Evolutionary conservation across 2,329 filamentous ascomycete genomes (phyloP).

Genomic region (Blastomyces silverae): DNA sequence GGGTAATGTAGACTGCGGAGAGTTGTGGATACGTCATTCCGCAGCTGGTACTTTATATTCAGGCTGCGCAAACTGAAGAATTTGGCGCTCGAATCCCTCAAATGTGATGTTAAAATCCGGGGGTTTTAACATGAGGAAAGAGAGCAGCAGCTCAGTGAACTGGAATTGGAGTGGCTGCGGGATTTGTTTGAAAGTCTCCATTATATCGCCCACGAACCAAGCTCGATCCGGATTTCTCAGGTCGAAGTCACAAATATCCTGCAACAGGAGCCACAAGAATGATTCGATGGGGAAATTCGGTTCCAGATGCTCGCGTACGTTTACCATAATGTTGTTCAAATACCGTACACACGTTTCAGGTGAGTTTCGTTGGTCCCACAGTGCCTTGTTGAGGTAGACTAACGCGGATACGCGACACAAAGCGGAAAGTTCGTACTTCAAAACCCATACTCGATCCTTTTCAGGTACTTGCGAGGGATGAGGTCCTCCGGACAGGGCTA

Average conservation of each 20-base stretch:
- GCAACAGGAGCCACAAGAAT: conserved; percentile 37
- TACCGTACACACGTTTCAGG: conserved; percentile 31
- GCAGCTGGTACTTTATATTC: background rate
- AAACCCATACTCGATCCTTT: conserved; percentile 34
- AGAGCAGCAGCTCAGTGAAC: conserved; percentile 37
- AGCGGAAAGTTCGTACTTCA: conserved; percentile 31
- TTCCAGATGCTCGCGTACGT: conserved; percentile 31
- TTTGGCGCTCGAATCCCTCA: conserved; percentile 31
- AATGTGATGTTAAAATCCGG: conserved; percentile 30
- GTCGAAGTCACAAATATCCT: conserved; percentile 33
- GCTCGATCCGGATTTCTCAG: conserved; percentile 33
- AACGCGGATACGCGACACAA: conserved; percentile 34
- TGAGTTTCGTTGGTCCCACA: conserved; percentile 33
- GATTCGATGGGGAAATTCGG: conserved; percentile 36
- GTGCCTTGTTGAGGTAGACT: conserved; percentile 35
- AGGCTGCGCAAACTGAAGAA: conserved; percentile 18
- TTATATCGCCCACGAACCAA: conserved; percentile 35
- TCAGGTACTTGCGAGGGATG: conserved; percentile 35
- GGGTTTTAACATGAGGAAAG: conserved; percentile 31
- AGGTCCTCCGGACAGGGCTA: conserved; percentile 39
- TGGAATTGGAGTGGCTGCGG: conserved; percentile 35
- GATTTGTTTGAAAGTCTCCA: conserved; percentile 33
- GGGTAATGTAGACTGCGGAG: background rate
- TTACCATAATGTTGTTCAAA: conserved; percentile 25
- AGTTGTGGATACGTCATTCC: background rate